Conservation (phyloP, 805 yeast species). For the Komagataella phaffii region DNA sequence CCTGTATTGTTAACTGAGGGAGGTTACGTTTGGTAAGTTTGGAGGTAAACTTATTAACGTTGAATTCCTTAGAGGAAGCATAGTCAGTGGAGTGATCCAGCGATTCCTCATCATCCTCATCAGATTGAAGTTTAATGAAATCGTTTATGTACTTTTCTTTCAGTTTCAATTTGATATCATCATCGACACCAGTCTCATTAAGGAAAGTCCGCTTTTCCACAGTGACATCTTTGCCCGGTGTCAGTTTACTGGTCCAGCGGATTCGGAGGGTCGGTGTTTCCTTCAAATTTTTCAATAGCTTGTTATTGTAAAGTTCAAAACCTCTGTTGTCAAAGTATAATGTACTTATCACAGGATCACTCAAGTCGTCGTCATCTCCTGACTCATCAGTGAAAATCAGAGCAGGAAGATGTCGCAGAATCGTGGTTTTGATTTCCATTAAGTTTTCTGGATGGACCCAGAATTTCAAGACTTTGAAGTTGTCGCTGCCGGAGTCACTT, state of each 20-base stretch:
- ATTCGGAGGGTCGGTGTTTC: constrained; percentile 98
- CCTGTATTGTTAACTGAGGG: not conserved
- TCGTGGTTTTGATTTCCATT: constrained; percentile 89
- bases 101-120: constrained; percentile 32
- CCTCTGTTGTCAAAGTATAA: constrained; percentile 87
- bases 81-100: constrained; percentile 75
- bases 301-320: constrained; percentile 86
- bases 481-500: constrained; percentile 6
- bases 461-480: constrained; percentile 62
- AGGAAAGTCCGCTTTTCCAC: constrained; percentile 97
- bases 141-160: constrained; percentile 86
- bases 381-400: constrained; percentile 79
- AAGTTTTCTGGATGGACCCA: constrained; percentile 96
- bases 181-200: constrained; percentile 99
- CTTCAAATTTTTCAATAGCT: constrained; percentile 87
- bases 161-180: constrained; percentile 76
- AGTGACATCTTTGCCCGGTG: constrained; percentile 77
- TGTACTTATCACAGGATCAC: constrained; percentile 93
- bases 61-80: constrained; percentile 82
- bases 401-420: constrained; percentile 94
- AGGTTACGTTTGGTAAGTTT: constrained; percentile 72
- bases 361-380: constrained; percentile 71
- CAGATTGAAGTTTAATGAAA: constrained; percentile 44
- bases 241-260: constrained; percentile 99
- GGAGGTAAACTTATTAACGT: constrained; percentile 79